Base-by-base conservation (phyloP, 148 eudicot species). In the Vaccinium darrowii region DNA sequence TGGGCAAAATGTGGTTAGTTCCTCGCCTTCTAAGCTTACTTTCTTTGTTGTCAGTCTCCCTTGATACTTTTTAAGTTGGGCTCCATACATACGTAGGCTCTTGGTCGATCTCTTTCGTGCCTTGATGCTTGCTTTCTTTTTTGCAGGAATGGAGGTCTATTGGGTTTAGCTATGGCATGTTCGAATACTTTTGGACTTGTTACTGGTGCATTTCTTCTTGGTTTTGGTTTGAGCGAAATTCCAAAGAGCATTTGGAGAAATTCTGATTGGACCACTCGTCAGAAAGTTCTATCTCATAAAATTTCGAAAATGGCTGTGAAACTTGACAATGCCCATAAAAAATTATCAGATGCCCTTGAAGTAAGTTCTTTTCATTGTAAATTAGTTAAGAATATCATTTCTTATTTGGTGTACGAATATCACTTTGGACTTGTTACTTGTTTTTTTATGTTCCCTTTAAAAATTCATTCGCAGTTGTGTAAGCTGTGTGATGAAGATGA, bases 161-260 rank as follows among this genome's bases (percentile, higher is more conserved):
- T 93, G 82, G 98, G 94, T 86, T 91, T 93, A 86, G 98, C 98
- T 52, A 96, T 96, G 99, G 99, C 95, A 36, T 93, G 98, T 91
- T 96, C 99, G 62, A 96, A 96, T 87, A 96, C 99, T 13, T 96
- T 96, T 87, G 99, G 99, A 86, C 99, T 96, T 84, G 98, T 96
- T 84, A 96, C 98, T 19, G 99, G 99, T 86, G 94, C 94, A 84
- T 92, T 96, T 92, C 93, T 96, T 88, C 99, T 96, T 88, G 99
- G 99, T 87, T 96, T 96, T 93, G 99, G 98, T 77, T 89, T 96
- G 88, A 93, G 96, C 87, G 99, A 96, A 89, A 94, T 96, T 88
- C 99, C 99, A 71, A 93, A 93, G 84, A 90, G 87, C 88, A 92
- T 92, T 82, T 96, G 99, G 99, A 95, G 91, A 89, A 94, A 92